Base-by-base conservation (phyloP, 1,139 yeast genomes). In the Kodamaea anthophila region DNA sequence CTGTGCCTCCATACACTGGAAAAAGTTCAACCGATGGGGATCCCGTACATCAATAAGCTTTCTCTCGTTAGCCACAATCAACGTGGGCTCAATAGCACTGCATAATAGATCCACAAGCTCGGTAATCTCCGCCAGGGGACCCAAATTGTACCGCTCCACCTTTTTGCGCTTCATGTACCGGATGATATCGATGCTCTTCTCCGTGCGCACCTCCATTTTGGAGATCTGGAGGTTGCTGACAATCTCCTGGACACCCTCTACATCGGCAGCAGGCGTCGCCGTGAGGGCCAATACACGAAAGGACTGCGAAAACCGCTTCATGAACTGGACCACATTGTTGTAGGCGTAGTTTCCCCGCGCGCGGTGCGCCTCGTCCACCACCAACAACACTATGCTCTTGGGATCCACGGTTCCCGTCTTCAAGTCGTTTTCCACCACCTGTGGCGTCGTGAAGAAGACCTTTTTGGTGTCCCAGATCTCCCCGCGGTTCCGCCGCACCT, bases 361-460 rank as follows among this genome's bases (percentile, higher is more conserved):
- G 29, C 96, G 63, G 54, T 93, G 99, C 0, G 98, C 98, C 60
- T 93, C 99, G 57, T 93, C 99, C 21, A 93, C 68, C 2, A 93
- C 91, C 29, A 93, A 46, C 34, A 94, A 72, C 0, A 75, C 81
- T 7, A 93, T 64, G 18, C 73, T 67, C 42, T 75, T 80, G 0
- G 97, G 95, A 44, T 85, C 74, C 16, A 88, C 58, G 2, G 74
- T 59, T 0, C 96, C 96, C 21, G 75, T 60, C 23, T 74, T 67
- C 36, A 93, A 60, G 54, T 93, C 99, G 53, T 87, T 86, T 39
- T 86, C 96, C 2, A 91, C 91, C 9, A 91, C 94, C 48, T 93
- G 98, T 0, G 99, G 98, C 0, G 99, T 93, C 2, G 96, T 77
- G 53, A 93, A 93, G 47, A 93, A 85, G 1, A 93, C 87, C 19